Percentiles rank a stretch among this genome's conserved stretches.
These are phyloP conservation scores for Termitomyces sp. DNA, from an alignment of 768 basidiomycete genomes.

Conservation along the genomic window DNA sequence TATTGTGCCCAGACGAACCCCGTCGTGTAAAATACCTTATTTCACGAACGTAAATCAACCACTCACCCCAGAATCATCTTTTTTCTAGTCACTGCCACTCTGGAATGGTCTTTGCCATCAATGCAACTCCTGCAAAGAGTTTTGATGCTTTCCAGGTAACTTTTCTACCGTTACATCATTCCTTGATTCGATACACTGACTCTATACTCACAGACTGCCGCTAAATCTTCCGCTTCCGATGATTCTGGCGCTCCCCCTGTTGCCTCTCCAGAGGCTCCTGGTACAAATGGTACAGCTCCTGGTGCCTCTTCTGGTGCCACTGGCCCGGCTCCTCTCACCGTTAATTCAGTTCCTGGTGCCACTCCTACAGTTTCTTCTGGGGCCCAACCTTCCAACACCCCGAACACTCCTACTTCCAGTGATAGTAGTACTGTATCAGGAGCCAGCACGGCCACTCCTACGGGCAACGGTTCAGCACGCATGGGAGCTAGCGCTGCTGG, in stretches of 20 bases:
- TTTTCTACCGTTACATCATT: not conserved
- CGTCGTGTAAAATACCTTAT: conserved; percentile 13
- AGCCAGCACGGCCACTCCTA: not conserved
- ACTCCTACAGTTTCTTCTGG: not conserved
- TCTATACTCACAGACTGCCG: conserved; percentile 4
- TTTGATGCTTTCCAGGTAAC: conserved; percentile 43
- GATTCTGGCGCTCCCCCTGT: no score
- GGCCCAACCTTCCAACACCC: not conserved
- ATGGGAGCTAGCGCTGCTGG: conserved; percentile 28
- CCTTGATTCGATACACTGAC: not conserved
- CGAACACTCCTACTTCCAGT: not conserved
- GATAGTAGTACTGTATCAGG: not conserved
- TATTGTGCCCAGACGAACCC: conserved; percentile 45
- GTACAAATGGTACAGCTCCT: no score
- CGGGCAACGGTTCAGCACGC: conserved; percentile 11
- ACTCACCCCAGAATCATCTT: not conserved
- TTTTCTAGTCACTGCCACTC: conserved; percentile 40
- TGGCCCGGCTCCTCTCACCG: no score
- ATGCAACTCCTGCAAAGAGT: conserved; percentile 40
- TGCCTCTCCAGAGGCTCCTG: no score
- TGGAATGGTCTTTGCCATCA: conserved; percentile 63
- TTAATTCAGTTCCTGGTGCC: no score
- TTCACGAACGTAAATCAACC: not conserved
- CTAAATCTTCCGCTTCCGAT: conserved; percentile 3
- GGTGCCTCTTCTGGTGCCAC: not conserved